Percentiles rank a stretch among this genome's conserved stretches.
Conservation (phyloP, 805 yeast species). For the Kuraishia floccosa region DNA sequence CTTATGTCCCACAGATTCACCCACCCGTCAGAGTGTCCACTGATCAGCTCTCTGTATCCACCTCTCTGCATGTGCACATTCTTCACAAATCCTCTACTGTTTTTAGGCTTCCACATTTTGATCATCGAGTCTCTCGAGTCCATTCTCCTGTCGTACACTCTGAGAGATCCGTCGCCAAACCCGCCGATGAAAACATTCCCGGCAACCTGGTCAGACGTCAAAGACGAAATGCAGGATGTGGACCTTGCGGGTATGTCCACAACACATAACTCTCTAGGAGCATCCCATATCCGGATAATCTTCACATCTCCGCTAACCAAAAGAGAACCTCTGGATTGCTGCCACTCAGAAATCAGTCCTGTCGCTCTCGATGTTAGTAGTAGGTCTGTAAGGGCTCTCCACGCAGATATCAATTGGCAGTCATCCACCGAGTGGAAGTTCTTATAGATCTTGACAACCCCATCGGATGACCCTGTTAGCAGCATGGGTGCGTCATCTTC, state of each 20-base stretch:
- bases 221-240: constrained; percentile 73
- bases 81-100: constrained; percentile 24
- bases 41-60: constrained; percentile 79
- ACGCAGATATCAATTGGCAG: constrained; percentile 64
- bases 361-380: constrained; percentile 70
- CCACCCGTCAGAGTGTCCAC: constrained; percentile 74
- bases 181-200: constrained; percentile 89
- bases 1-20: constrained; percentile 91
- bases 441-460: constrained; percentile 80
- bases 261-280: constrained; percentile 81
- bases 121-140: constrained; percentile 83
- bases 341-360: constrained; percentile 91
- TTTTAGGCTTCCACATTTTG: constrained; percentile 61
- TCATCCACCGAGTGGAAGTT: constrained; percentile 49
- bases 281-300: constrained; percentile 91
- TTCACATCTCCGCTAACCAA: constrained; percentile 93
- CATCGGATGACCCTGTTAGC: constrained; percentile 87
- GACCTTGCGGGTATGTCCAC: constrained; percentile 88
- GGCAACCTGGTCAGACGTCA: constrained; percentile 92
- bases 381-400: constrained; percentile 89
- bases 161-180: constrained; percentile 77
- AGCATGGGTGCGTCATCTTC: constrained; percentile 87
- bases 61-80: constrained; percentile 95
- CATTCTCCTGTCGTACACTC: constrained; percentile 85
- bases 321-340: constrained; percentile 85